Percentiles rank a stretch among this genome's conserved stretches.
phyloP scores from a whole-genome alignment of 257 asterid genomes.

The Solanum chmielewskii region DNA sequence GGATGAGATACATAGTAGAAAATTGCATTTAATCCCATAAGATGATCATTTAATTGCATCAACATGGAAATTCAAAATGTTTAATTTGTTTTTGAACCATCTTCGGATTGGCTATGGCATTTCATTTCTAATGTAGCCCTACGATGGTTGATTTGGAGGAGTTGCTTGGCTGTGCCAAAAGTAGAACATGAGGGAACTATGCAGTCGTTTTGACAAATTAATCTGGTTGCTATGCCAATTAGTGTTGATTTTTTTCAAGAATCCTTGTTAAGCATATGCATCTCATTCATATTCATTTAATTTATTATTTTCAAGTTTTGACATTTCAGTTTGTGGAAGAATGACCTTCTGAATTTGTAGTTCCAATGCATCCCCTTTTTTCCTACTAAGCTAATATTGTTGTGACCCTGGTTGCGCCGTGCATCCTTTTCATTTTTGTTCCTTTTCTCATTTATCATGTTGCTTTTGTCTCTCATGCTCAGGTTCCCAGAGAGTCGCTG shows the following conservation, averaged over 20 bases:
- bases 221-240: neutral
- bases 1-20: neutral
- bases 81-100: neutral
- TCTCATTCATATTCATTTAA: neutral
- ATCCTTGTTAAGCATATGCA: neutral
- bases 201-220: neutral
- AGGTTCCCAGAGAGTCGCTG: slow-evolving; percentile 95
- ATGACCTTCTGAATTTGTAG: neutral
- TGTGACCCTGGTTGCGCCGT: neutral
- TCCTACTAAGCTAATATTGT: neutral
- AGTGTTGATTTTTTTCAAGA: neutral
- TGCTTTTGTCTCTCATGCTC: slow-evolving; percentile 3
- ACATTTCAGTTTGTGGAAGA: neutral
- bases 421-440: neutral
- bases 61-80: neutral
- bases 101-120: neutral
- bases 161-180: neutral
- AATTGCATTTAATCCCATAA: neutral
- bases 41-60: neutral
- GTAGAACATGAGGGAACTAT: neutral
- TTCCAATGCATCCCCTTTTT: neutral
- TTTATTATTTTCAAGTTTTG: neutral
- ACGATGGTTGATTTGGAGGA: neutral
- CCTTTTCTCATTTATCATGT: neutral
- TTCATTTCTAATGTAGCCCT: neutral